These are phyloP conservation scores for Tuber melanosporum DNA, from an alignment of 495 filamentous ascomycete genomes.

Conservation along the genomic window DNA sequence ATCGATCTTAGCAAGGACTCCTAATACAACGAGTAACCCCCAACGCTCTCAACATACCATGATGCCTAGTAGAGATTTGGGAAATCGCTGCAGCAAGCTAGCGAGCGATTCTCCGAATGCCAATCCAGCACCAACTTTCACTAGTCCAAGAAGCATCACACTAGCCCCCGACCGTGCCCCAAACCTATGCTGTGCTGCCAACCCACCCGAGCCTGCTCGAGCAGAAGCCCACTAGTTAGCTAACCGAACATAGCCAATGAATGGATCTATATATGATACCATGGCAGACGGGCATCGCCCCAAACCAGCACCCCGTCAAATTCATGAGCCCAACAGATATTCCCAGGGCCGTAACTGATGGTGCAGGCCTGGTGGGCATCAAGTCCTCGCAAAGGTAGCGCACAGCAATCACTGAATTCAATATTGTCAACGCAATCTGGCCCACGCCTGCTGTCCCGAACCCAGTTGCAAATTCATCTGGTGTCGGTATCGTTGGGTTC, in stretches of 20 bases:
- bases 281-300: conserved; percentile 92
- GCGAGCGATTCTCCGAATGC: conserved; percentile 64
- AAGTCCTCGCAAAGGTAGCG: conserved; percentile 67
- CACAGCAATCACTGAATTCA: conserved; percentile 87
- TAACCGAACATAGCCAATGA: neutral
- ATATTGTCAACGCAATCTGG: conserved; percentile 79
- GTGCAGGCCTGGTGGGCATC: conserved; percentile 58
- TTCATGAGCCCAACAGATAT: conserved; percentile 79
- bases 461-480: conserved; percentile 47
- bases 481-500: conserved; percentile 20
- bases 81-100: conserved; percentile 61
- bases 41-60: conserved; percentile 51
- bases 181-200: conserved; percentile 84
- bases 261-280: conserved; percentile 44
- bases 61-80: conserved; percentile 65
- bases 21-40: neutral
- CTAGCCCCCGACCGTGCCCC: conserved; percentile 80
- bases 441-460: conserved; percentile 61
- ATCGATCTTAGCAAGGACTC: neutral
- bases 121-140: conserved; percentile 71
- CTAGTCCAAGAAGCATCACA: conserved; percentile 66
- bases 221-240: neutral
- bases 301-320: conserved; percentile 78
- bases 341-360: conserved; percentile 65
- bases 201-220: conserved; percentile 57